Evolutionary conservation across 139 green algal species (phyloP).

Genomic region (Auxenochlorella pyrenoidosa): DNA sequence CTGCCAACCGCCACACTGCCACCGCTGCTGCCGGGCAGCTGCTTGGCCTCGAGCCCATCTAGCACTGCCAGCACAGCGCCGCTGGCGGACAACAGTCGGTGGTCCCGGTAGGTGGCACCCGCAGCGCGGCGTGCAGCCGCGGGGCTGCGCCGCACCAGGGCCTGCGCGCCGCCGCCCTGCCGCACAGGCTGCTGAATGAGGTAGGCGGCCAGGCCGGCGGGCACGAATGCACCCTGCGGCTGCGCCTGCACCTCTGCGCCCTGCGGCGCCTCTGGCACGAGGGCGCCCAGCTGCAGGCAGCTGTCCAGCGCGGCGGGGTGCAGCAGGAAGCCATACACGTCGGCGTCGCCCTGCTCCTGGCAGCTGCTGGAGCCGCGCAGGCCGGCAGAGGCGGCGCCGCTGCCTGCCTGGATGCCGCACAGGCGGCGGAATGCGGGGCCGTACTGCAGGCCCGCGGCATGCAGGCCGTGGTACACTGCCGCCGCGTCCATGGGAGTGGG

Average conservation of each 20-base stretch:
- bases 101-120: conserved; percentile 46
- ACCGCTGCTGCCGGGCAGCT: conserved; percentile 16
- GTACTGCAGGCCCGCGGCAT: conserved; percentile 72
- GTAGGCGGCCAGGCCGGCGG: conserved; percentile 56
- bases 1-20: neutral
- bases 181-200: conserved; percentile 19
- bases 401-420: conserved; percentile 7
- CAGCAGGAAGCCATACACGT: conserved; percentile 44
- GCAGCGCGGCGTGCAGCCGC: neutral
- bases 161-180: neutral
- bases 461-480: conserved; percentile 58
- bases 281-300: conserved; percentile 61
- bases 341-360: neutral
- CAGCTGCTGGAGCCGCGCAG: neutral
- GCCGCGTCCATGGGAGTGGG: conserved; percentile 33
- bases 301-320: conserved; percentile 54
- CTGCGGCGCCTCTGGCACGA: conserved; percentile 42
- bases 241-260: neutral
- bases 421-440: conserved; percentile 62
- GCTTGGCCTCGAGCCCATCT: conserved; percentile 62
- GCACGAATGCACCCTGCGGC: conserved; percentile 51
- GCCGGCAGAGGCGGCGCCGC: conserved; percentile 47
- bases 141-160: conserved; percentile 12
- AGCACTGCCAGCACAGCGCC: conserved; percentile 53
- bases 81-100: conserved; percentile 32